These are phyloP conservation scores for Xylariomycetidae sp. DNA, from an alignment of 2,329 filamentous ascomycete species.

Conservation along the genomic window DNA sequence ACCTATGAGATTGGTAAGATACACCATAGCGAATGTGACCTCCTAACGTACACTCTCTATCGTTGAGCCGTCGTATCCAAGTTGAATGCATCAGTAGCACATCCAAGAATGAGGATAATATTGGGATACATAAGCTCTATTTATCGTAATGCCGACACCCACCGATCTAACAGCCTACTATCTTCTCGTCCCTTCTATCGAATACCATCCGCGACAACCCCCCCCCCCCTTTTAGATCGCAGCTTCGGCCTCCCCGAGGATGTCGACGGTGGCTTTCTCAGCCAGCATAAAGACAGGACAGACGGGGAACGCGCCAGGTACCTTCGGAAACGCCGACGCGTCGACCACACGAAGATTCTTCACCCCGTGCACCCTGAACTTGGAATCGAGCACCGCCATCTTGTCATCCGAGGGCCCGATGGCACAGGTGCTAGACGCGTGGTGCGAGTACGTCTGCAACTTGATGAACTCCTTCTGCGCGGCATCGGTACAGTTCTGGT, in stretches of 20 bases:
- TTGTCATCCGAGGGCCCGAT: constrained; percentile 49
- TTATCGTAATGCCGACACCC: too few species aligned
- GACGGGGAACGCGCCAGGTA: constrained; percentile 39
- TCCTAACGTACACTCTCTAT: too few species aligned
- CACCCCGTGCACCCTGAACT: constrained; percentile 51
- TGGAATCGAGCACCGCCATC: constrained; percentile 49
- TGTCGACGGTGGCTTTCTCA: constrained; percentile 58
- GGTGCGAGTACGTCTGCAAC: constrained; percentile 48
- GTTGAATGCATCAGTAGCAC: too few species aligned
- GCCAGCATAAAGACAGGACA: constrained; percentile 50
- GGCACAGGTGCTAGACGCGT: constrained; percentile 48
- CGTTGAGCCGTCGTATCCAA: too few species aligned
- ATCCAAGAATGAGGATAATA: too few species aligned
- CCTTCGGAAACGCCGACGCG: constrained; percentile 48
- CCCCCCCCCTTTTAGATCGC: too few species aligned
- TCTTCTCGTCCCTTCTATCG: too few species aligned
- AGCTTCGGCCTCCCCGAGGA: constrained; percentile 22
- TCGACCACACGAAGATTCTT: constrained; percentile 52
- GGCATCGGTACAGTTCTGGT: constrained; percentile 33
- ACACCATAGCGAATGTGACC: too few species aligned
- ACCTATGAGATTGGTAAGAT: too few species aligned
- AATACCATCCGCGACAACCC: too few species aligned
- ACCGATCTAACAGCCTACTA: too few species aligned
- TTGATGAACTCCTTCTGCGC: constrained; percentile 26
- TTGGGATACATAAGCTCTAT: too few species aligned